Evolutionary conservation across 2,329 filamentous ascomycete genomes (phyloP).

Genomic region (Diaporthe amygdali): DNA sequence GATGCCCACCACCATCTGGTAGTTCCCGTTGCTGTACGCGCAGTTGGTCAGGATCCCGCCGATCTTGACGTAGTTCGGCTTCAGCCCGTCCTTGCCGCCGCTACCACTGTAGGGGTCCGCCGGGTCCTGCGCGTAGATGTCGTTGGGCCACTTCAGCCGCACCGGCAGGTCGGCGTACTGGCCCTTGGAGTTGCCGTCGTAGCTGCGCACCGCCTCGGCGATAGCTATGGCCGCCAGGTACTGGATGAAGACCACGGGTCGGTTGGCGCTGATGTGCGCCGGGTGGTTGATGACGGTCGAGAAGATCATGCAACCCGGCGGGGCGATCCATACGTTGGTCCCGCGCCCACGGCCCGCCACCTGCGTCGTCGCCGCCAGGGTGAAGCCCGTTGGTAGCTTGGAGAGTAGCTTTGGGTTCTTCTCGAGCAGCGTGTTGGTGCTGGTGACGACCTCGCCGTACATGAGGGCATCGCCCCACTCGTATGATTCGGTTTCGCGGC

Average conservation of each 20-base stretch:
- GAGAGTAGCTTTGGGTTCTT: slow-evolving; percentile 86
- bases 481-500: slow-evolving; percentile 58
- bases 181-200: slow-evolving; percentile 61
- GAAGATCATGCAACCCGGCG: slow-evolving; percentile 84
- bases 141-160: slow-evolving; percentile 97
- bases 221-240: slow-evolving; percentile 91
- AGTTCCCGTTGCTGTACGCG: slow-evolving; percentile 75
- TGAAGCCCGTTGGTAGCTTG: slow-evolving; percentile 83
- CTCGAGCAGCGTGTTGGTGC: slow-evolving; percentile 91
- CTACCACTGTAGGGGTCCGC: slow-evolving; percentile 34
- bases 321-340: slow-evolving; percentile 93
- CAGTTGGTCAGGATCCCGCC: slow-evolving; percentile 93
- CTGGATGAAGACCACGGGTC: slow-evolving; percentile 91
- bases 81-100: background rate
- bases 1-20: slow-evolving; percentile 84
- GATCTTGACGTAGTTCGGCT: slow-evolving; percentile 79
- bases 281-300: slow-evolving; percentile 88
- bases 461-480: slow-evolving; percentile 80
- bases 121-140: slow-evolving; percentile 77
- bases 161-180: slow-evolving; percentile 75
- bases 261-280: slow-evolving; percentile 70
- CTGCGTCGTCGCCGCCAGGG: slow-evolving; percentile 84
- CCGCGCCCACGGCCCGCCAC: slow-evolving; percentile 88
- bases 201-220: slow-evolving; percentile 80
- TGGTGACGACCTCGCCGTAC: slow-evolving; percentile 92